Base-by-base conservation (phyloP, 345 rosid species). In the Cardamine chenopodiifolia region DNA sequence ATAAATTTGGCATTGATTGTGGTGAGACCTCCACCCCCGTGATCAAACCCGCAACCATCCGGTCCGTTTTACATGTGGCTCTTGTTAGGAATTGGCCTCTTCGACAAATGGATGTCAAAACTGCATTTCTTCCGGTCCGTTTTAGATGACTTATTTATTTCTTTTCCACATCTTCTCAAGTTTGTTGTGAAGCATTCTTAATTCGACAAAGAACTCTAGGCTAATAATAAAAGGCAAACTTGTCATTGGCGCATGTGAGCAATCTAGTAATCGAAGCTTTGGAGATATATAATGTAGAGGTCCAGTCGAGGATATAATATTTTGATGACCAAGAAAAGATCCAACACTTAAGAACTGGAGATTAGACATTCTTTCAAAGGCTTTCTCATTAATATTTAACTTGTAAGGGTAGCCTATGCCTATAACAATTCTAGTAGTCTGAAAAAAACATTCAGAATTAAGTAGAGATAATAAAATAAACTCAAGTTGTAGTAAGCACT, bases 131-230 rank as follows among this genome's bases (percentile, higher is more conserved):
- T n/a, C n/a, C n/a, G n/a, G n/a, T n/a, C n/a, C n/a, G n/a, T n/a
- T 5, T 14, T 42, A 62, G 2, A 28, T 1, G 2, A 18, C 69
- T 29, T 31, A 65, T 31, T 65, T 29, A 65, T 1, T 13, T 12
- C 57, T 44, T 1, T 65, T 57, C 70, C 70, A 65, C 7, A 65
- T 2, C 29, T 47, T 65, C 18, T 65, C 29, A 48, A 65, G 70
- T 12, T 65, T 48, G 19, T 29, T 65, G 0, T 1, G 0, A 48
- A 0, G 1, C 70, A 65, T 6, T 0, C 0, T 0, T 48, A 65
- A 1, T 18, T 6, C 19, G 5, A 62, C 50, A 2, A 40, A 14
- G 9, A 15, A 13, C 2, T 62, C 67, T 12, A 4, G 1, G 12
- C 19, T 64, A 1, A 48, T 2, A 31, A 2, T 7, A 18, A 39